These are phyloP conservation scores for Geranium brycei DNA, from an alignment of 345 rosid genomes.

Conservation along the genomic window DNA sequence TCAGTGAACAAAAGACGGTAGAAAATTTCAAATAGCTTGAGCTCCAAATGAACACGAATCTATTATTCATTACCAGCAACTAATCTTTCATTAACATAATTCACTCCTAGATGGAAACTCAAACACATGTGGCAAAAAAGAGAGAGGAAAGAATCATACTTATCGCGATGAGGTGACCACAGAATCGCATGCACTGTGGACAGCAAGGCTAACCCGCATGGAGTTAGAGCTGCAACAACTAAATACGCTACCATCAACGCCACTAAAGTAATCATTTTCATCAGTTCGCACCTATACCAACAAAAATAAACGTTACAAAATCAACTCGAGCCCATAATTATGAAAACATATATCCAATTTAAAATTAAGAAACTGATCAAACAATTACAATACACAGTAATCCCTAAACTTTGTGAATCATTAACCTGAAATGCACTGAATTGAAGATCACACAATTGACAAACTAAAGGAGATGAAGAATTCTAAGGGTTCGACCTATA, in stretches of 20 bases:
- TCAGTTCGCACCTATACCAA: slow-evolving; percentile 6
- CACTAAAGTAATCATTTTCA: slow-evolving; percentile 17
- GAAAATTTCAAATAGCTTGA: too few relatives aligned
- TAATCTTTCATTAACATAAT: background rate
- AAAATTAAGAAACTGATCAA: background rate
- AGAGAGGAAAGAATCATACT: slow-evolving; percentile 15
- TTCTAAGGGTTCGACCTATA: background rate
- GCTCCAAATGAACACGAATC: too few relatives aligned
- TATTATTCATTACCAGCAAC: too few relatives aligned
- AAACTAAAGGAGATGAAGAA: background rate
- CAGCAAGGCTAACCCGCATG: slow-evolving; percentile 25
- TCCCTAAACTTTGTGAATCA: background rate
- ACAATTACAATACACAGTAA: background rate
- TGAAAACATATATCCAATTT: too few relatives aligned
- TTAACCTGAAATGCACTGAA: background rate
- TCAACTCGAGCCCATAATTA: too few relatives aligned
- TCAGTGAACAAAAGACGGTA: too few relatives aligned
- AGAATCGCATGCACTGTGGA: slow-evolving; percentile 63
- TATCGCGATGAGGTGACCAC: slow-evolving; percentile 52
- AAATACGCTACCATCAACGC: slow-evolving; percentile 15
- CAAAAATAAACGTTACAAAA: background rate
- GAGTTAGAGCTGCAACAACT: slow-evolving; percentile 17
- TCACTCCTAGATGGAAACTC: background rate
- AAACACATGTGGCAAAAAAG: background rate
- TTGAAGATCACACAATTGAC: background rate